Evolutionary conservation across 1,284 basidiomycete species (phyloP), one percentile per base, ranked within the genome.

Genomic region (Wallemia mellicola): DNA sequence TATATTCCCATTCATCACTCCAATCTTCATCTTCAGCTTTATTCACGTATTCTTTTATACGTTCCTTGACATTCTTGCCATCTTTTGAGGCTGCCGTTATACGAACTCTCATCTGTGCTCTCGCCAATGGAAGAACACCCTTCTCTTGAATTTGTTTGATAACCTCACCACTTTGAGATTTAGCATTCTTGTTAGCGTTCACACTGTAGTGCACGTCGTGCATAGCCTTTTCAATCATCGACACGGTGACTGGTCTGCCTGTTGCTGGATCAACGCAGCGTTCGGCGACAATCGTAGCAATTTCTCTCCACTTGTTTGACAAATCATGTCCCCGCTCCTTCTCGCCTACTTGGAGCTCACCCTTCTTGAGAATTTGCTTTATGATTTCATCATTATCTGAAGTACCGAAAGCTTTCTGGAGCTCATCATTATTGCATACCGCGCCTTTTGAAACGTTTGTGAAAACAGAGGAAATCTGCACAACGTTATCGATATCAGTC

Each of bases 221-320:
- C 87, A 99, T 92, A 0, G 89, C 91, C 72, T 96, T 98, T 68
- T 99, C 94, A 63, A 99, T 87, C 75, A 98, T 88, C 24, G 86
- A 83, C 56, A 92, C 86, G 1, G 89, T 83, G 69, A 95, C 91
- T 2, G 89, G 88, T 25, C 81, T 75, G 66, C 88, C 81, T 1
- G 87, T 92, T 1, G 75, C 71, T 1, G 92, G 94, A 66, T 98
- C 91, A 30, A 96, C 88, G 61, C 86, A 94, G 74, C 89, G 91
- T 71, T 91, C 86, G 1, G 88, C 81, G 2, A 98, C 86, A 54
- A 88, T 78, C 0, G 87, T 94, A 1, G 87, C 88, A 63, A 98
- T 94, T 68, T 98, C 94, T 64, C 81, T 82, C 62, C 86, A 82
- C 38, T 94, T 70, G 1, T 85, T 78, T 2, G 78, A 73, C 3